These are phyloP conservation scores for Aspergillus conjunctus DNA, from an alignment of 495 filamentous ascomycete species.

Conservation along the genomic window DNA sequence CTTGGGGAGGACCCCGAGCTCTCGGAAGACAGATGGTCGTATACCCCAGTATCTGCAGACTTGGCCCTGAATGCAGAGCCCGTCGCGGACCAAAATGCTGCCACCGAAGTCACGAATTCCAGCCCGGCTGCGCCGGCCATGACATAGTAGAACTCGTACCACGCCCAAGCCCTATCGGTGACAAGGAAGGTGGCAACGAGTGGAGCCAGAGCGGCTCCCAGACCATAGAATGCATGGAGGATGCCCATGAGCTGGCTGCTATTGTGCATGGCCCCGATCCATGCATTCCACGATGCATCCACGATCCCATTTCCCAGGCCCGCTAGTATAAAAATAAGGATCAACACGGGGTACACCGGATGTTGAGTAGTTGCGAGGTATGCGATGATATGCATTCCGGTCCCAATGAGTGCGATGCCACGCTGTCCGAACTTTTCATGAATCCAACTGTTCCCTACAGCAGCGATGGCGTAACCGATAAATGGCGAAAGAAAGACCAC, in stretches of 20 bases:
- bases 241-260: slow-evolving; percentile 59
- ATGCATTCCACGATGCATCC: slow-evolving; percentile 67
- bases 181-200: slow-evolving; percentile 60
- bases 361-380: slow-evolving; percentile 60
- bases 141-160: slow-evolving; percentile 64
- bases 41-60: slow-evolving; percentile 58
- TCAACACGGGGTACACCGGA: slow-evolving; percentile 60
- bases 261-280: slow-evolving; percentile 63
- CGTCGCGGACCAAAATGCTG: slow-evolving; percentile 61
- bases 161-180: slow-evolving; percentile 48
- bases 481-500: slow-evolving; percentile 64
- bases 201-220: slow-evolving; percentile 58
- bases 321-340: slow-evolving; percentile 58
- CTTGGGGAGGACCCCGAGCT: slow-evolving; percentile 39
- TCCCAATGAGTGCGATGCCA: slow-evolving; percentile 71
- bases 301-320: slow-evolving; percentile 62
- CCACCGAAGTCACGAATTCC: slow-evolving; percentile 56
- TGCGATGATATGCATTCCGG: slow-evolving; percentile 63
- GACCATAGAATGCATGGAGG: slow-evolving; percentile 61
- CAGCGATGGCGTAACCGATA: slow-evolving; percentile 57
- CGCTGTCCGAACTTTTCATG: slow-evolving; percentile 67
- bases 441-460: slow-evolving; percentile 57
- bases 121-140: slow-evolving; percentile 61
- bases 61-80: slow-evolving; percentile 7
- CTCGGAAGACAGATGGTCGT: not conserved